Conservation (phyloP, 805 yeast genomes). For the Wickerhamomyces canadensis region DNA sequence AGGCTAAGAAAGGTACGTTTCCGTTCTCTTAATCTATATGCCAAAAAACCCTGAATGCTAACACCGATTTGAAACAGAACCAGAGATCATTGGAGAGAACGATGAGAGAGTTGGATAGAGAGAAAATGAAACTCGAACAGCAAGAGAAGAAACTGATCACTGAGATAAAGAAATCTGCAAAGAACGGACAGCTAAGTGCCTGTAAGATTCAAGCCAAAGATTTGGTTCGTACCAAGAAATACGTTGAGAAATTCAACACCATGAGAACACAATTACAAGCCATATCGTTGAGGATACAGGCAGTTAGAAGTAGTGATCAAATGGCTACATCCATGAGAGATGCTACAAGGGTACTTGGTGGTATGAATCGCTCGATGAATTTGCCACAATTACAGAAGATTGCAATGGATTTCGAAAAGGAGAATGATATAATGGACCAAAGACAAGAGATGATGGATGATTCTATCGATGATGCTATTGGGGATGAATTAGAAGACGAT, state of each 20-base stretch:
- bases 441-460: slow-evolving; percentile 99
- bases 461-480: slow-evolving; percentile 95
- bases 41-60: neutral
- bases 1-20: slow-evolving; percentile 63
- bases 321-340: slow-evolving; percentile 94
- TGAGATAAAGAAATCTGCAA: slow-evolving; percentile 90
- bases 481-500: slow-evolving; percentile 79
- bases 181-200: slow-evolving; percentile 80
- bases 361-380: slow-evolving; percentile 89
- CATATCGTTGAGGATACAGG: slow-evolving; percentile 81
- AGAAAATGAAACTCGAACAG: slow-evolving; percentile 74
- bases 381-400: slow-evolving; percentile 83
- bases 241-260: slow-evolving; percentile 78
- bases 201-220: slow-evolving; percentile 96
- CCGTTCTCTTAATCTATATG: too few relatives aligned
- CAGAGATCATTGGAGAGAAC: slow-evolving; percentile 94
- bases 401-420: slow-evolving; percentile 92
- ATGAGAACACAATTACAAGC: slow-evolving; percentile 97
- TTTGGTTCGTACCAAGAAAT: slow-evolving; percentile 75
- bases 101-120: slow-evolving; percentile 88
- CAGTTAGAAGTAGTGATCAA: slow-evolving; percentile 89
- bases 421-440: slow-evolving; percentile 96
- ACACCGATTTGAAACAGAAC: slow-evolving; percentile 38
- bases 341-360: slow-evolving; percentile 77
- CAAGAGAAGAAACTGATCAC: slow-evolving; percentile 85